Evolutionary conservation across 2,329 filamentous ascomycete species (phyloP).

Genomic region (Cordyceps cateniannulata): DNA sequence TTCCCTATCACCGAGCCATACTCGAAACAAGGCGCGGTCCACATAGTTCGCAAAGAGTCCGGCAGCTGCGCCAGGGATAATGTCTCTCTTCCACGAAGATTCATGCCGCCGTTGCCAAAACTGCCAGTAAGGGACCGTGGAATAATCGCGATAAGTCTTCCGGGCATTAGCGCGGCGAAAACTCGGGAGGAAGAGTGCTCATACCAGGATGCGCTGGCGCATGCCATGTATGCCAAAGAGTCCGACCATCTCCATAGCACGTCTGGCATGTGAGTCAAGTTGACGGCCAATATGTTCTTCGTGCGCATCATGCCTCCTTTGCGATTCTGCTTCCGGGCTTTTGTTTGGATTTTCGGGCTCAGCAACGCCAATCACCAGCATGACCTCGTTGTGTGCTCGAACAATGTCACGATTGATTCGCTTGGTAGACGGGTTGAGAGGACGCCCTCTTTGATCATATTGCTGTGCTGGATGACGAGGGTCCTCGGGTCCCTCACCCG

Average conservation of each 20-base stretch:
- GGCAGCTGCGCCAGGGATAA: slow-evolving; percentile 28
- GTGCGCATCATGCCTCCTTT: slow-evolving; percentile 38
- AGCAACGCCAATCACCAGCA: slow-evolving; percentile 56
- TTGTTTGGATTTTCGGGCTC: slow-evolving; percentile 44
- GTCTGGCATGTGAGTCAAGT: slow-evolving; percentile 27
- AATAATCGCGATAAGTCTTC: slow-evolving; percentile 47
- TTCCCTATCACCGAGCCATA: slow-evolving; percentile 21
- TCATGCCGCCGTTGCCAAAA: slow-evolving; percentile 27
- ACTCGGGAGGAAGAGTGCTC: slow-evolving; percentile 3
- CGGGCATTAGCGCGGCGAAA: slow-evolving; percentile 11
- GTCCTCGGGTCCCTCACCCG: slow-evolving; percentile 34
- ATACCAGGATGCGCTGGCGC: slow-evolving; percentile 48
- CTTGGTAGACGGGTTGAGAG: slow-evolving; percentile 48
- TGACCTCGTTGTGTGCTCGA: slow-evolving; percentile 56
- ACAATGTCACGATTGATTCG: slow-evolving; percentile 51
- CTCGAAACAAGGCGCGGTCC: slow-evolving; percentile 20
- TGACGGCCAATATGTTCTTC: slow-evolving; percentile 41
- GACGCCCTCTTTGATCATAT: slow-evolving; percentile 50
- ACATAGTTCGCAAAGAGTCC: slow-evolving; percentile 24
- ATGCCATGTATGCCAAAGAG: slow-evolving; percentile 48
- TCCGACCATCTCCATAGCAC: slow-evolving; percentile 34
- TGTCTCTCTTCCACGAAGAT: slow-evolving; percentile 24
- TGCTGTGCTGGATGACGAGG: slow-evolving; percentile 32
- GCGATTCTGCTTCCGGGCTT: slow-evolving; percentile 33
- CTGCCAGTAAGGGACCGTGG: slow-evolving; percentile 41